These are phyloP conservation scores for Cryptococcus depauperatus DNA, from an alignment of 1,284 basidiomycete genomes.

Conservation along the genomic window DNA sequence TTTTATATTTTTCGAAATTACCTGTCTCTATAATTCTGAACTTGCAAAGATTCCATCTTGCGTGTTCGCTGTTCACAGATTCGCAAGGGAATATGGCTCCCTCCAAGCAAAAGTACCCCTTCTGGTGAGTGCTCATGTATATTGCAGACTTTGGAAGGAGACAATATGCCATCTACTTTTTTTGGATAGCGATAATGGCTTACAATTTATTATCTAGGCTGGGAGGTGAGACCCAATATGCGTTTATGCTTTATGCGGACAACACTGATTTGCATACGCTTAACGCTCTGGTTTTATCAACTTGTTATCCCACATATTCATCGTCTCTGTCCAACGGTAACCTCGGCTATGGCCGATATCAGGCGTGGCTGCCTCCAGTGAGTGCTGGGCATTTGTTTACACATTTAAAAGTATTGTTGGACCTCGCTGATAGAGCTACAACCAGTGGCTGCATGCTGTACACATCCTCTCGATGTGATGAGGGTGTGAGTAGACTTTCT, in stretches of 20 bases:
- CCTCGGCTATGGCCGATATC: slow-evolving; percentile 12
- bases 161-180: neutral
- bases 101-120: slow-evolving; percentile 21
- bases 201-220: slow-evolving; percentile 7
- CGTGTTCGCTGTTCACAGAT: too few species aligned
- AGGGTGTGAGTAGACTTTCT: slow-evolving; percentile 56
- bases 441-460: slow-evolving; percentile 73
- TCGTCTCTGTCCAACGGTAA: slow-evolving; percentile 1
- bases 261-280: neutral
- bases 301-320: neutral
- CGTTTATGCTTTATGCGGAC: neutral
- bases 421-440: slow-evolving; percentile 3
- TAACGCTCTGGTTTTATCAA: neutral
- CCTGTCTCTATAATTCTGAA: too few species aligned
- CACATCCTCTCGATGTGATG: slow-evolving; percentile 75
- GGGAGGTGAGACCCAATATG: slow-evolving; percentile 15
- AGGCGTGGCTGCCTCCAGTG: slow-evolving; percentile 32
- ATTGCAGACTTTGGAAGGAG: neutral
- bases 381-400: slow-evolving; percentile 9
- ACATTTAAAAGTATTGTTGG: too few species aligned
- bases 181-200: neutral
- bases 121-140: slow-evolving; percentile 21
- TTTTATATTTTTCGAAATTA: too few species aligned
- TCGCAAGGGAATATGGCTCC: slow-evolving; percentile 13
- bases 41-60: too few species aligned